These are phyloP conservation scores for Gleditsia sinensis DNA, from an alignment of 306 rosid species.

Conservation along the genomic window DNA sequence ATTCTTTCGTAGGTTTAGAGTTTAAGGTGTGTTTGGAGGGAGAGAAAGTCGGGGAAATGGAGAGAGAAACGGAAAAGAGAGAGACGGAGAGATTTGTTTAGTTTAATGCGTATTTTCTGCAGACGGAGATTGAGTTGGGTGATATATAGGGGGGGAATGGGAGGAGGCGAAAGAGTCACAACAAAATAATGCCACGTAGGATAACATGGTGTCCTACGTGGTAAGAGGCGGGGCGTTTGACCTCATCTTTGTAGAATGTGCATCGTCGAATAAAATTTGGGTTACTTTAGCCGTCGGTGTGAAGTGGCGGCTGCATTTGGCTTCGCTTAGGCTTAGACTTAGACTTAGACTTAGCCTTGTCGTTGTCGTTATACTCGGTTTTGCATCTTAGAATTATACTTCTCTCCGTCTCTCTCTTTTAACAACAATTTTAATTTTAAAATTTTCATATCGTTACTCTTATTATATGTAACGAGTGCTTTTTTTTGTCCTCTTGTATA, in stretches of 20 bases:
- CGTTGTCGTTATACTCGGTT: no score
- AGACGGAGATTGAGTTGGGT: slow-evolving; percentile 22
- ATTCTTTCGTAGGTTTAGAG: no score
- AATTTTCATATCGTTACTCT: no score
- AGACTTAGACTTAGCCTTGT: no score
- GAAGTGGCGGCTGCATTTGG: slow-evolving; percentile 25
- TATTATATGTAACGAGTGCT: no score
- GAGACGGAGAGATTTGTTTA: no score
- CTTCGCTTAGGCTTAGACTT: slow-evolving; percentile 3
- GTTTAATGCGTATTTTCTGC: neutral
- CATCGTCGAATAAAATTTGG: neutral
- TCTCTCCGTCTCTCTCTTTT: no score
- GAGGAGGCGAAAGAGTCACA: slow-evolving; percentile 47
- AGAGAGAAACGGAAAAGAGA: neutral
- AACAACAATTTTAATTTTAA: no score
- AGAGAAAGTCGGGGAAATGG: neutral
- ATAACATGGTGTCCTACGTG: slow-evolving; percentile 48
- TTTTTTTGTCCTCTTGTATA: no score
- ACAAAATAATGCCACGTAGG: slow-evolving; percentile 38
- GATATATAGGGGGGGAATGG: slow-evolving; percentile 16
- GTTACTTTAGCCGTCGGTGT: slow-evolving; percentile 23
- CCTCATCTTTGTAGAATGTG: neutral
- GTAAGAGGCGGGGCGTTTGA: slow-evolving; percentile 25
- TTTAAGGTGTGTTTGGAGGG: neutral
- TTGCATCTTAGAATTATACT: no score